These are phyloP conservation scores for Rhizopus stolonifer DNA, from an alignment of 371 early-diverging fungal species.

Conservation along the genomic window DNA sequence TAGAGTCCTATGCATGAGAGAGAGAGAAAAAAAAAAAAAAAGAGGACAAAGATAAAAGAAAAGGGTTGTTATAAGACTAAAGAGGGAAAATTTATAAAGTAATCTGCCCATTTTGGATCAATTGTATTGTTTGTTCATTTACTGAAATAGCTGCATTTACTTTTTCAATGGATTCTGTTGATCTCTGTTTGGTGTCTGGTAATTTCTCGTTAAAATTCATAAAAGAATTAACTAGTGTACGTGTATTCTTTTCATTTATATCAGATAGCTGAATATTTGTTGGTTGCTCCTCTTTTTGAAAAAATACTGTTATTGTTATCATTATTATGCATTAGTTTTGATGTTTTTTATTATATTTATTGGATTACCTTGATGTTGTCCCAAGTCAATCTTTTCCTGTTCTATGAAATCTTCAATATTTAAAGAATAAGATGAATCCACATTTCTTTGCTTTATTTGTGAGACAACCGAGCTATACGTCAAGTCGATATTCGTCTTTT, in stretches of 20 bases:
- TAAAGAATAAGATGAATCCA: neutral
- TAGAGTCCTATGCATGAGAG: too few relatives aligned
- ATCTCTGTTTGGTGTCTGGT: neutral
- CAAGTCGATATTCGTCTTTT: neutral
- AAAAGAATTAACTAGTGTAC: neutral
- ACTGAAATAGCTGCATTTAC: neutral
- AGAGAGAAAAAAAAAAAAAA: too few relatives aligned
- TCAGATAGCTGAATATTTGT: neutral
- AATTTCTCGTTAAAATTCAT: neutral
- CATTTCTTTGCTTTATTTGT: neutral
- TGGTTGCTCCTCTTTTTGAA: neutral
- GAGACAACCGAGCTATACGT: neutral
- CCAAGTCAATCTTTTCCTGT: constrained; percentile 1
- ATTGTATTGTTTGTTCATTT: neutral
- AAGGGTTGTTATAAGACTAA: too few relatives aligned
- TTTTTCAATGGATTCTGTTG: neutral
- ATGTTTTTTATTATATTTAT: neutral
- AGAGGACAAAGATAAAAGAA: too few relatives aligned
- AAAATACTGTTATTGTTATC: neutral
- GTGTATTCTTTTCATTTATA: neutral
- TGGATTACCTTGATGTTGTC: neutral
- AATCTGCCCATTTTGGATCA: neutral
- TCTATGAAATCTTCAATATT: constrained; percentile 4
- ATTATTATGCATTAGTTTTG: neutral
- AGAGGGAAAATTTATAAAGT: too few relatives aligned